Evolutionary conservation across 2,329 filamentous ascomycete species (phyloP), one percentile per base, ranked within the genome.

Genomic region (Exophiala mesophila): DNA sequence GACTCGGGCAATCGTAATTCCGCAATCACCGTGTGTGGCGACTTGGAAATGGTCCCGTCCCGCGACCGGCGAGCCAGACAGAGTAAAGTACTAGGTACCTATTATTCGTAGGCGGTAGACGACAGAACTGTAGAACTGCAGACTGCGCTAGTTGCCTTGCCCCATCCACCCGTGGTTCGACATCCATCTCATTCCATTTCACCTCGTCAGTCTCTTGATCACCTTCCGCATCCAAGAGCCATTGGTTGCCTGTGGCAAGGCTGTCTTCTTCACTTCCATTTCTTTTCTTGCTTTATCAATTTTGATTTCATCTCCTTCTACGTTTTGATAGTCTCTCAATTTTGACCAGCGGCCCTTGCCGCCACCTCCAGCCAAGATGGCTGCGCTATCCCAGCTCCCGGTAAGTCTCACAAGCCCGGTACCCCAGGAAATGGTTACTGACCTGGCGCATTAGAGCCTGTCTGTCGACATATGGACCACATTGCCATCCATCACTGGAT

Each of bases 391-490:
- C 16, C 32, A 34, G 32, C 32, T 34, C 15, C 32, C 32, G 18
- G 32, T 34, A 18, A 17, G 8, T 34, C n/a, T 17, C 32, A 18
- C 17, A 6, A 17, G 12, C 23, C 23, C 12, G 23, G 12, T 12
- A 26, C 12, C 7, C 6, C 12, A 12, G 23, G 6, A 6, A 26
- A 6, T 6, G 32, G 7, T 34, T 6, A 34, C 32, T 34, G 32
- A 34, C 16, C 17, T 17, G 15, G 17, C 16, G 6, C 10, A 32
- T 32, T 43, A 49, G 43, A 47, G 46, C 34, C 49, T 54, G 36
- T 47, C 51, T 24, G 41, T 49, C 18, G 53, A 54, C 42, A 40
- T 51, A 39, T 45, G 41, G 24, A 46, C 49, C 28, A 48, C 52
- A 5, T 24, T 55, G 2, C 46, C 46, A n/a, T 52, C 48, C 9